Evolutionary conservation across 352 stramenopile genomes (phyloP), one percentile per base, ranked within the genome.

Genomic region (Pythium chondricola): DNA sequence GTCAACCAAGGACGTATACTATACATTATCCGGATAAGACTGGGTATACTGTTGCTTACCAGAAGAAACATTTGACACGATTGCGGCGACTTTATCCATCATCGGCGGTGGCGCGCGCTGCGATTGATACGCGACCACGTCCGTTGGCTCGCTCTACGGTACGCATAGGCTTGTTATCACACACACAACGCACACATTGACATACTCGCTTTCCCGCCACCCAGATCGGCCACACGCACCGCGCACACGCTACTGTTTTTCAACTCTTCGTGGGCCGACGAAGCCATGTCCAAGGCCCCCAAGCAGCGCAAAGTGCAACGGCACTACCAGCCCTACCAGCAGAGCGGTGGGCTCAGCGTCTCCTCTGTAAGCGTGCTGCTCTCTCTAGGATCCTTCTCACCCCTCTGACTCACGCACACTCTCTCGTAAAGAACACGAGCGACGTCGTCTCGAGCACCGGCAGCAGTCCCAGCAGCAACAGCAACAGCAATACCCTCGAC

Each of bases 301-400:
- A 91, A 91, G 58, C 58, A 71, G 39, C 85, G 85, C 58, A 88
- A 83, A 52, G 51, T 51, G 40, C 66, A 83, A 58, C 65, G 85
- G 31, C 79, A 88, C 48, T 91, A 88, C 64, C 76, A 88, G 66
- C 79, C 79, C 10, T 91, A 91, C 66, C 79, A 91, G 65, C 58
- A 44, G n/a, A 33, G 36, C 5, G 31, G 37, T 27, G 30, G 41
- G 26, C 27, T n/a, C 2, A 47, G 14, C 8, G 40, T 61, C 29
- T 6, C 9, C 18, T 29, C 6, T 40, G 35, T 40, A 20, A 9
- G 35, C 17, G 6, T 7, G 8, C 35, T 40, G 8, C 13, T 33
- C 29, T 33, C 8, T 33, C 29, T 33, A 33, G 7, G 8, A 8
- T 13, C 7, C 29, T 33, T 33, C 7, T 33, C 7, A 13, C 13